Evolutionary conservation across 2,329 filamentous ascomycete species (phyloP), one percentile per base, ranked within the genome.

Genomic region (Venturia aucupariae): DNA sequence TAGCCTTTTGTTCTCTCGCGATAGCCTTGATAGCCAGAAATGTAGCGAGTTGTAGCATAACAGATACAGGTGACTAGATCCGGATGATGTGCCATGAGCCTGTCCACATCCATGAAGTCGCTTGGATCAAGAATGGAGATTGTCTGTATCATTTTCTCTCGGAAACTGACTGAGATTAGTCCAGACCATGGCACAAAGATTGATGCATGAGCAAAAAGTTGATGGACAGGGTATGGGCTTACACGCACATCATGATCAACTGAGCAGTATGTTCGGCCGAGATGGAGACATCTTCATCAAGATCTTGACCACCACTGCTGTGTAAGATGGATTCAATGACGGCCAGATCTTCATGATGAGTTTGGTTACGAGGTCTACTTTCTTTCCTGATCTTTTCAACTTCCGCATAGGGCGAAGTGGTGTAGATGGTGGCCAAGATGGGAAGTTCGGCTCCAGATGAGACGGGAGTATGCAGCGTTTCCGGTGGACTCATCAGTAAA

Each of bases 401-500:
- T 35, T 55, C 51, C 19, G 51, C 51, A 55, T 55, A 55, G 30
- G 51, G 51, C 2, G 51, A 55, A 35, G 51, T 55, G 51, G 51
- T 55, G 30, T 55, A 55, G 30, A 55, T 55, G 27, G 51, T 32
- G 10, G 51, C 30, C 51, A 55, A 35, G 30, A 55, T 55, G 51
- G 51, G 51, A 55, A 30, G 27, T n/a, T 55, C 51, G 3, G 51
- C 15, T 17, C 51, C 51, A n/a, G 51, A 35, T 17, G 51, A 55
- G 8, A 35, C 35, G 51, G 51, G 51, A 17, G 51, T 55, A 35
- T 55, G 27, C 51, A 55, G 27, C 13, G 51, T 55, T 30, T 55
- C 51, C 27, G 51, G 51, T 27, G 51, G 51, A 55, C 51, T 55
- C 51, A 55, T 55, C 51, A 55, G 51, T 35, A 55, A 35, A 55